Percentiles rank a stretch among this genome's conserved stretches.
Conservation (phyloP, 106 monocot species). For the Hemerocallis citrina region DNA sequence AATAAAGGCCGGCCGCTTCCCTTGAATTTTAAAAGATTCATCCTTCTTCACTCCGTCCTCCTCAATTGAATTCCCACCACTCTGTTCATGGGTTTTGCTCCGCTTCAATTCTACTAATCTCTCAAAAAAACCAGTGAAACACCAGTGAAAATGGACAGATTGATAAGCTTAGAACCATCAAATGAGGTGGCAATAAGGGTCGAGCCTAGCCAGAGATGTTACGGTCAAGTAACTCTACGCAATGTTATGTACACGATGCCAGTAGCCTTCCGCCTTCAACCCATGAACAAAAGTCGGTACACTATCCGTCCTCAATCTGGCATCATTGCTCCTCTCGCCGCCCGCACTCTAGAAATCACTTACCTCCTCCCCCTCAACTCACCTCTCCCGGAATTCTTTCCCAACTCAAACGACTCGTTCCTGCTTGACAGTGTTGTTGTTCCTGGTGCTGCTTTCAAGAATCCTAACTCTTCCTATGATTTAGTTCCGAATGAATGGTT, state of each 20-base stretch:
- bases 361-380: constrained; percentile 17
- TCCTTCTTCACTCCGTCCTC: not conserved
- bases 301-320: constrained; percentile 30
- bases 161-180: constrained; percentile 40
- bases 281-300: constrained; percentile 22
- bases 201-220: constrained; percentile 28
- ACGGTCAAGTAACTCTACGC: constrained; percentile 30
- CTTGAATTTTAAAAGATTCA: not conserved
- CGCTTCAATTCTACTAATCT: not conserved
- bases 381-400: constrained; percentile 23
- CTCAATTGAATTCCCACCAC: not conserved
- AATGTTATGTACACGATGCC: constrained; percentile 66
- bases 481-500: constrained; percentile 49
- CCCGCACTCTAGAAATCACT: constrained; percentile 26
- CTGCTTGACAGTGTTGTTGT: constrained; percentile 53
- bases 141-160: constrained; percentile 35
- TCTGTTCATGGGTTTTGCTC: not conserved
- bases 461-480: constrained; percentile 6
- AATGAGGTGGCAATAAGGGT: constrained; percentile 28
- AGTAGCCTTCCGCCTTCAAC: constrained; percentile 43
- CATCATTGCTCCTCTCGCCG: constrained; percentile 36
- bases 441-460: constrained; percentile 30
- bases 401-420: constrained; percentile 32
- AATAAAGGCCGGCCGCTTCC: constrained; percentile 4
- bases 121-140: not conserved